Evolutionary conservation across 768 basidiomycete species (phyloP), one percentile per base, ranked within the genome.

Genomic region (Xerocomus brunneocitrinus): DNA sequence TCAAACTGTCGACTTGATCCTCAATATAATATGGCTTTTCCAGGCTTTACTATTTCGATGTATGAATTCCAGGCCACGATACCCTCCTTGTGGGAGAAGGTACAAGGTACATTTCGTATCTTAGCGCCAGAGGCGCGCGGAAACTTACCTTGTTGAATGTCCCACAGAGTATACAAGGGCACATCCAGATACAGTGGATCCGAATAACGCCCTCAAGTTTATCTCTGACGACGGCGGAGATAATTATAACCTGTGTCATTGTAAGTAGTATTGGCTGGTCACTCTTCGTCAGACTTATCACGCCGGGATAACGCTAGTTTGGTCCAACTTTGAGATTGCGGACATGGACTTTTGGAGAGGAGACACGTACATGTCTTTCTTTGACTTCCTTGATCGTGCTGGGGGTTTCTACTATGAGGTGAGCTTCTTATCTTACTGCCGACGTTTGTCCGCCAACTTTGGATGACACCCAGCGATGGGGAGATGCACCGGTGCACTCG

Each of bases 241-340:
- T 34, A 74, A 70, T 3, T 88, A 87, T 62, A 87, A 85, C 65
- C 62, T 76, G 42, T 88, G 85, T 62, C 83, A 85, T 54, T 85
- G 81, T 83, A 57, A 62, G 82, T 50, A 22, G 5, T 13, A 30
- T 5, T 46, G 14, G 28, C 3, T 9, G 3, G 14, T 14, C 5
- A 41, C 28, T 54, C 24, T 44, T 24, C 36, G 12, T 39, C 2
- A 8, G 19, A 27, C 55, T 59, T 10, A 57, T 47, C 25, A 36
- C 7, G n/a, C 13, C 8, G 32, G 43, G 38, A 52, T 13, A 22
- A 49, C 4, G 44, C 13, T 27, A 91, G 89, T 91, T 74, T 94
- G 91, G 91, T 89, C 85, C 59, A 97, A 95, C 71, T 95, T 97
- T 58, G 93, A 97, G 69, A 95, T 97, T 48, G 93, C 75, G 5